Evolutionary conservation across 148 eudicot species (phyloP).

Genomic region (Silene latifolia): DNA sequence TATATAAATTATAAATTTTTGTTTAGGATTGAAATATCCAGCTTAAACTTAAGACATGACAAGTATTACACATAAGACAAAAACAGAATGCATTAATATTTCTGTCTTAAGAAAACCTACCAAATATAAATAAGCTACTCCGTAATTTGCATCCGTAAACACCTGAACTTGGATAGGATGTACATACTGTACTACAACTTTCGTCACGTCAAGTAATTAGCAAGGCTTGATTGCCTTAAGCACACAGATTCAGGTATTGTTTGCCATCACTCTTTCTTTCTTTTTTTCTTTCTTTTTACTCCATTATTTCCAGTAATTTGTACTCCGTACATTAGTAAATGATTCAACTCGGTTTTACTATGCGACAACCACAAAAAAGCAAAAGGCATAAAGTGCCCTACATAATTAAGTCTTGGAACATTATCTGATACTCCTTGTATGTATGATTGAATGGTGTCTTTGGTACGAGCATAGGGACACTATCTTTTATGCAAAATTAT

Average conservation of each 20-base stretch:
- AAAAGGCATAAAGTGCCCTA: constrained; percentile 6
- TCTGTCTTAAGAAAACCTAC: too few relatives aligned
- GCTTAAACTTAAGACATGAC: too few relatives aligned
- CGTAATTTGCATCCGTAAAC: too few relatives aligned
- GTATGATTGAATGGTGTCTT: background rate
- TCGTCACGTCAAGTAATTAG: too few relatives aligned
- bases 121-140: too few relatives aligned
- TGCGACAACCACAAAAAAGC: constrained; percentile 11
- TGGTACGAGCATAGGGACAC: background rate
- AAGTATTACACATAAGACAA: too few relatives aligned
- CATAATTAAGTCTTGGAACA: background rate
- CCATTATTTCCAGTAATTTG: background rate
- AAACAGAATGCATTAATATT: too few relatives aligned
- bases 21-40: too few relatives aligned
- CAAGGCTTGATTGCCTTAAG: too few relatives aligned
- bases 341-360: background rate
- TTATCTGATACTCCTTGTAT: background rate
- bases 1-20: too few relatives aligned
- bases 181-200: too few relatives aligned
- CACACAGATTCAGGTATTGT: background rate
- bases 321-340: background rate
- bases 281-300: background rate
- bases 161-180: too few relatives aligned
- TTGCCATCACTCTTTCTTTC: background rate
- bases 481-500: background rate